Evolutionary conservation across 2,329 filamentous ascomycete genomes (phyloP).

Genomic region (Lachnellula subtilissima): DNA sequence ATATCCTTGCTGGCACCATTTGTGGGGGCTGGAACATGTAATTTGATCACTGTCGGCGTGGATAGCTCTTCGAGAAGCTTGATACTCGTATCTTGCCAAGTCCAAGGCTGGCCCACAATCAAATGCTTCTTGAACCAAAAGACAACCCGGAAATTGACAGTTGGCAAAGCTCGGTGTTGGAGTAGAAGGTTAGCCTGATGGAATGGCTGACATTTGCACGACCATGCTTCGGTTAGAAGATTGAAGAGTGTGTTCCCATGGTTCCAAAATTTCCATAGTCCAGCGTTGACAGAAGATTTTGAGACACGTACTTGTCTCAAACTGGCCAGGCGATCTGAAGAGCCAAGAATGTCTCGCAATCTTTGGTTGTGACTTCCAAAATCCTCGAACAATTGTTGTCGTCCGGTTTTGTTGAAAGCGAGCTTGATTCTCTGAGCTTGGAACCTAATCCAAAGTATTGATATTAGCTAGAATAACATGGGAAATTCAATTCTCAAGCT

Average conservation of each 20-base stretch:
- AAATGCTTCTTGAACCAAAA: conserved; percentile 12
- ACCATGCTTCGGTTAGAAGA: conserved; percentile 11
- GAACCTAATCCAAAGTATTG: neutral
- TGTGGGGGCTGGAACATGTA: neutral
- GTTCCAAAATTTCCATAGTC: conserved; percentile 13
- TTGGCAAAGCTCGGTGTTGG: conserved; percentile 6
- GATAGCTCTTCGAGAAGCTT: conserved; percentile 7
- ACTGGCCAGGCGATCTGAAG: conserved; percentile 9
- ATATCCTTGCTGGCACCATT: neutral
- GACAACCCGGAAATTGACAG: conserved; percentile 8
- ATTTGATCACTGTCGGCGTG: neutral
- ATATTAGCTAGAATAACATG: too few relatives aligned
- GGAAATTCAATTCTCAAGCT: neutral
- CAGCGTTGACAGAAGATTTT: neutral
- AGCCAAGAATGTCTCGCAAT: conserved; percentile 9
- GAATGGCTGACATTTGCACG: conserved; percentile 10
- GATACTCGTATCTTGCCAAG: conserved; percentile 12
- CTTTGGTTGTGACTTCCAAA: conserved; percentile 8
- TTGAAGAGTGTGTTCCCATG: conserved; percentile 10
- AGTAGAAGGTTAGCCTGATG: conserved; percentile 15
- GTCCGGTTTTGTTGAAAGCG: conserved; percentile 9
- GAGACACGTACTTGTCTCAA: conserved; percentile 1
- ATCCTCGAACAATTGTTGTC: conserved; percentile 12
- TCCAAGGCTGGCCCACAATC: conserved; percentile 3
- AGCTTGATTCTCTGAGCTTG: conserved; percentile 11